Base-by-base conservation (phyloP, 495 filamentous ascomycete genomes). In the Podospora didyma region DNA sequence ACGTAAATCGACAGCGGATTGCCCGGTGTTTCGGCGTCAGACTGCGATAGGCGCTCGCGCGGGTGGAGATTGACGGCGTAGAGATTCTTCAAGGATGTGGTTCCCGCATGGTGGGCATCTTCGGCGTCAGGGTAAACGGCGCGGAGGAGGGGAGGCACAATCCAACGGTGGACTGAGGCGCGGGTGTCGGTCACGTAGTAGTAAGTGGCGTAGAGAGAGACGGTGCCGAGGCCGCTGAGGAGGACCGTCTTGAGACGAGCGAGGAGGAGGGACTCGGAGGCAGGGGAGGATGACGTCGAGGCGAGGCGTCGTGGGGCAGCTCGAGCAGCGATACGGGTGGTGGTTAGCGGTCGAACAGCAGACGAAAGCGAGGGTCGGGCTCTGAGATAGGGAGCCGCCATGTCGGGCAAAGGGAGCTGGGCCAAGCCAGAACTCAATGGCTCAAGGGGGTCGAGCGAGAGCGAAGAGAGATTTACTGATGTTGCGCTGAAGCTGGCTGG, bases 151-250 rank as follows among this genome's bases (percentile, higher is more conserved):
- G 85, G 91, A 22, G 90, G 86, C 28, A 89, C 75, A n/a, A 88
- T 75, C 72, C 88, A 96, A 56, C 82, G 81, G 76, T 97, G 94
- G 54, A 93, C 64, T 62, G 86, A 87, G 21, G 94, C 89, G 56
- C 94, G 84, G 12, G 93, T 96, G 73, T 98, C 94, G 54, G 93
- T 97, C 34, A 85, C 72, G 66, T 96, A 96, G 64, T 89, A 73
- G 67, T 89, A 94, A 28, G 78, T 77, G 47, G 65, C 55, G 22
- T 59, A 67, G 26, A 62, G 62, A 14, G 64, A 57, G 16, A 65
- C 45, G 7, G 66, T 64, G 49, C 91, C 60, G 2, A 82, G 75
- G 17, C 82, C 79, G 46, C 84, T 78, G 52, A 82, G 80, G 20
- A 87, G 54, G 44, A 80, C 52, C 48, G 79, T 80, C 66, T 73